Conservation (phyloP, 805 yeast genomes). For the Sporopachydermia lactativora region DNA sequence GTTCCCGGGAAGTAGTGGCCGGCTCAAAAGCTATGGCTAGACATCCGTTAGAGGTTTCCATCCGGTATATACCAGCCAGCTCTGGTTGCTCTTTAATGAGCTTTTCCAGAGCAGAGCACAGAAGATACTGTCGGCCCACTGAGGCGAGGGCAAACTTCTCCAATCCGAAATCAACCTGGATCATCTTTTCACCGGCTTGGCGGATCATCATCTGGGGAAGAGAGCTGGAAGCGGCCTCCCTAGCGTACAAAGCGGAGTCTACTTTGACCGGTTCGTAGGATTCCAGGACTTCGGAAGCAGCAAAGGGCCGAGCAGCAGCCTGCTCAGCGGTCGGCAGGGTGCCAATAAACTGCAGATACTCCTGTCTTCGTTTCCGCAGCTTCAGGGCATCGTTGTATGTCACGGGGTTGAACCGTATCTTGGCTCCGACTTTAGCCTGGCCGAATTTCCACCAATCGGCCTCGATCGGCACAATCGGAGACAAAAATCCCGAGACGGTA, state of each 20-base stretch:
- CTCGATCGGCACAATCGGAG: constrained; percentile 15
- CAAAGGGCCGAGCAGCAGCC: constrained; percentile 6
- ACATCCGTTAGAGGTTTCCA: constrained; percentile 16
- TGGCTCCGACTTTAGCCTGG: constrained; percentile 17
- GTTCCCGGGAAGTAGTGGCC: constrained; percentile 8
- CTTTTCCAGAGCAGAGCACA: constrained; percentile 9
- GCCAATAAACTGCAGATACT: constrained; percentile 10
- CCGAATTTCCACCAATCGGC: constrained; percentile 23
- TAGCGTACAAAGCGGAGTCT: constrained; percentile 10
- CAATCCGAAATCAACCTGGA: constrained; percentile 19
- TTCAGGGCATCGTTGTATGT: constrained; percentile 15
- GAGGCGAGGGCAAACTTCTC: constrained; percentile 18
- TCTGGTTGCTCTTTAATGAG: constrained; percentile 4
- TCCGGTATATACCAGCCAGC: constrained; percentile 8
- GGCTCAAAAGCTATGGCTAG: constrained; percentile 16
- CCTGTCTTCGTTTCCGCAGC: constrained; percentile 10
- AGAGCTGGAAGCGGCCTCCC: constrained; percentile 4
- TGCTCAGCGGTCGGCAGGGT: constrained; percentile 8
- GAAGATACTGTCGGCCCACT: constrained; percentile 20
- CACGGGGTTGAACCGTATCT: constrained; percentile 12
- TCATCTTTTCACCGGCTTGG: constrained; percentile 22
- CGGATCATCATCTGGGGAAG: constrained; percentile 15
- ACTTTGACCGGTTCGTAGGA: constrained; percentile 8
- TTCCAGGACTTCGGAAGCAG: constrained; percentile 8
- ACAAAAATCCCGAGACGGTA: constrained; percentile 18